Percentiles rank a stretch among this genome's conserved stretches.
Conservation (phyloP, 208 protist genomes). For the Vickermania spadyakhi region DNA sequence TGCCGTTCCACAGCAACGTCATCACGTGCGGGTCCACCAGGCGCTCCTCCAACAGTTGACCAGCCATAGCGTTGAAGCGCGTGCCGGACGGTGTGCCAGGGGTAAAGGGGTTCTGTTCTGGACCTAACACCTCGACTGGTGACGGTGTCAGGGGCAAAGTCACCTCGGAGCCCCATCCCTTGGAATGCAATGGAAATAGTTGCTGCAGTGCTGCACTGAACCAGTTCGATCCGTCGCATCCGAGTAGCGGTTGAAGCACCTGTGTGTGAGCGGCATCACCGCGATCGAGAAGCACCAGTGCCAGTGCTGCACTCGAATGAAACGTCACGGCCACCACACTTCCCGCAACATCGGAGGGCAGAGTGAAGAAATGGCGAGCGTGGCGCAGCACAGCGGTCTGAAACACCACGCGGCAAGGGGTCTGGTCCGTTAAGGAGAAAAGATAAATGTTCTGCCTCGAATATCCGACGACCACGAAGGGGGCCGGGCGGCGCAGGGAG, state of each 20-base stretch:
- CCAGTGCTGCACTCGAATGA: constrained; percentile 45
- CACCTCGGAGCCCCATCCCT: neutral
- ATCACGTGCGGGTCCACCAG: neutral
- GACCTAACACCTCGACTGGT: too few species aligned
- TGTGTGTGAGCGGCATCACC: constrained; percentile 16
- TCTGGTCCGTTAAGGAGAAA: neutral
- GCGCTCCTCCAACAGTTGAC: neutral
- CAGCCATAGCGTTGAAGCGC: neutral
- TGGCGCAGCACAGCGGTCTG: neutral
- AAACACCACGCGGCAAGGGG: neutral
- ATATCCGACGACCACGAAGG: neutral
- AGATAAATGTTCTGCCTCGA: neutral
- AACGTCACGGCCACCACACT: constrained; percentile 40
- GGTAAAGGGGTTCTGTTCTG: too few species aligned
- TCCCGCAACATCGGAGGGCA: constrained; percentile 16
- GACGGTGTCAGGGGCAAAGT: too few species aligned
- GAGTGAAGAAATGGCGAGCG: neutral
- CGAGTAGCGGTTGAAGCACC: constrained; percentile 30
- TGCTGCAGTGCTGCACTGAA: constrained; percentile 11
- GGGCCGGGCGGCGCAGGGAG: too few species aligned
- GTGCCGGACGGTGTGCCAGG: neutral
- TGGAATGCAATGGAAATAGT: constrained; percentile 3
- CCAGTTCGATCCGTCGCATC: constrained; percentile 14
- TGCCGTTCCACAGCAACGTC: constrained; percentile 13
- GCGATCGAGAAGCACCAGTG: constrained; percentile 28